Conservation (phyloP, 1,284 basidiomycete genomes). For the Bondarzewia mesenterica region DNA sequence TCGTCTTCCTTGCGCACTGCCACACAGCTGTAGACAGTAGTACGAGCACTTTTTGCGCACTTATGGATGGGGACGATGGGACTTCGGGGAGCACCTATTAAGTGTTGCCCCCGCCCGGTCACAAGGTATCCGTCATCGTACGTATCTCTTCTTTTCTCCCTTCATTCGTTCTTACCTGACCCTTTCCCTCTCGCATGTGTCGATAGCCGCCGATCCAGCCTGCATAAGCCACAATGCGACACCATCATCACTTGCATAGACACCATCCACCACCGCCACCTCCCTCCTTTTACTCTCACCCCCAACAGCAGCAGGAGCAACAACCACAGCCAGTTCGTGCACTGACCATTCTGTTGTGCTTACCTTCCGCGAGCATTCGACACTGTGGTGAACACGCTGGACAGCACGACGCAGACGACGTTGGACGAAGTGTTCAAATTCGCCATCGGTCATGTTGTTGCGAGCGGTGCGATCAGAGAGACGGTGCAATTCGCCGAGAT, state of each 20-base stretch:
- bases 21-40: conserved; percentile 4
- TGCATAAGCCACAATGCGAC: not conserved
- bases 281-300: too few species aligned
- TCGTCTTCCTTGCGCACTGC: not conserved
- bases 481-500: too few species aligned
- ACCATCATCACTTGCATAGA: not conserved
- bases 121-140: conserved; percentile 65
- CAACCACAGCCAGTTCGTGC: too few species aligned
- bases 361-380: not conserved
- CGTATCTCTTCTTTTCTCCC: conserved; percentile 24
- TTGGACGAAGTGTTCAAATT: too few species aligned
- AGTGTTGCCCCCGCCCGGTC: conserved; percentile 54
- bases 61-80: conserved; percentile 25
- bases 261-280: not conserved
- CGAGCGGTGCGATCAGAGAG: too few species aligned
- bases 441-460: too few species aligned
- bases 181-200: not conserved
- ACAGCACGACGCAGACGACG: too few species aligned
- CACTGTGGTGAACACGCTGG: too few species aligned
- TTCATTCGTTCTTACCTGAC: not conserved
- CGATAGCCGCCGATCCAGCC: not conserved
- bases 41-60: conserved; percentile 11
- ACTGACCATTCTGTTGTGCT: not conserved
- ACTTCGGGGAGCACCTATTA: conserved; percentile 66
- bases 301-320: too few species aligned